phyloP scores from a whole-genome alignment of 495 filamentous ascomycete species.

The Bacidia gigantensis region DNA sequence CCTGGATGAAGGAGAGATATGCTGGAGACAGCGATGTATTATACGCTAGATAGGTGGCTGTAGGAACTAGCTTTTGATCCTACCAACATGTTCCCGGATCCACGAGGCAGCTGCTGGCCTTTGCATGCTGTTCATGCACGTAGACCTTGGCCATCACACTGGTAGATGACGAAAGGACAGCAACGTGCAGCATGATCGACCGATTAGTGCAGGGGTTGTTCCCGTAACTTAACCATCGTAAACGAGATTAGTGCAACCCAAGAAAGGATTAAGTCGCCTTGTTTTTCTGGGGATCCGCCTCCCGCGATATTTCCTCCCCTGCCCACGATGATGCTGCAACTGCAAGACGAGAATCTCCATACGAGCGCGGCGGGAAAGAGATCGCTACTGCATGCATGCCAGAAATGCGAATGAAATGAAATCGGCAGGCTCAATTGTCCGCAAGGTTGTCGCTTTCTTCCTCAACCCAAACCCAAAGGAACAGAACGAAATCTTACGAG shows the following conservation, averaged over 20 bases:
- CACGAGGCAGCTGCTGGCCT: background rate
- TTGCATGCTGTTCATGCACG: slow-evolving; percentile 1
- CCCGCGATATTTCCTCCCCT: background rate
- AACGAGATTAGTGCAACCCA: background rate
- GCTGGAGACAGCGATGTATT: too few relatives aligned
- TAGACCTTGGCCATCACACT: background rate
- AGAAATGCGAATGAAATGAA: background rate
- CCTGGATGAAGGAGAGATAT: too few relatives aligned
- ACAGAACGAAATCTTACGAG: too few relatives aligned
- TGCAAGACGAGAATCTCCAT: background rate
- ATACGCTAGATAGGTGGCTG: too few relatives aligned
- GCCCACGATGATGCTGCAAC: background rate
- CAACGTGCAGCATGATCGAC: background rate
- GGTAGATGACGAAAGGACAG: background rate
- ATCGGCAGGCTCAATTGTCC: background rate
- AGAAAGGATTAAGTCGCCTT: too few relatives aligned
- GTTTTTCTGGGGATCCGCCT: too few relatives aligned
- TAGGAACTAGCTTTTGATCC: background rate
- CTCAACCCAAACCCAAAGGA: too few relatives aligned
- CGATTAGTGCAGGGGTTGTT: background rate
- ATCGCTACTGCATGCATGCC: background rate
- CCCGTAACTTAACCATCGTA: background rate
- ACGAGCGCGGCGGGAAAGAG: too few relatives aligned
- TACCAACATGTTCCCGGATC: background rate
- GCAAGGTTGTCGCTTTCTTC: too few relatives aligned